Percentiles rank a stretch among this genome's conserved stretches.
Conservation (phyloP, 2,329 filamentous ascomycete species). For the Colletotrichum sp. region DNA sequence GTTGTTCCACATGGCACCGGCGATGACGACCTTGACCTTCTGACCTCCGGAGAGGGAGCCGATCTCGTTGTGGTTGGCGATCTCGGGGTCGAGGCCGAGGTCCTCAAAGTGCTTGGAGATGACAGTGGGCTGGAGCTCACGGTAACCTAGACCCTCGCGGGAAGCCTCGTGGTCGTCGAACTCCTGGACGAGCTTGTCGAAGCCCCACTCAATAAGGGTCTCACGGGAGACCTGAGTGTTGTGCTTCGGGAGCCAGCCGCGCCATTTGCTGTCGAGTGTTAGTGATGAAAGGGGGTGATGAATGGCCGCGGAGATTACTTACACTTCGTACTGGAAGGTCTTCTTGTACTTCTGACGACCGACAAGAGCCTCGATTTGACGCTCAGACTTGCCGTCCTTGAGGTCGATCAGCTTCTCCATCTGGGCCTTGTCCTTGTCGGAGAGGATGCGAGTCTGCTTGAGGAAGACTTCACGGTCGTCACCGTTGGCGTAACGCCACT, state of each 20-base stretch:
- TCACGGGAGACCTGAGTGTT: slow-evolving; percentile 94
- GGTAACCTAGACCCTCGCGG: slow-evolving; percentile 97
- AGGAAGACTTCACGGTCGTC: slow-evolving; percentile 96
- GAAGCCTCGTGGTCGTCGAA: slow-evolving; percentile 99
- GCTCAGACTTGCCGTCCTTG: slow-evolving; percentile 77
- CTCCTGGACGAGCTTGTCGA: slow-evolving; percentile 93
- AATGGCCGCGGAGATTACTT: slow-evolving; percentile 38
- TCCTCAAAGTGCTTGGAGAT: slow-evolving; percentile 99
- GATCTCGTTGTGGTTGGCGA: slow-evolving; percentile 99
- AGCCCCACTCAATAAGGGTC: slow-evolving; percentile 84
- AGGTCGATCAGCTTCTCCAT: slow-evolving; percentile 92
- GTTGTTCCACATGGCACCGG: slow-evolving; percentile 98
- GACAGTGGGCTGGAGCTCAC: slow-evolving; percentile 87
- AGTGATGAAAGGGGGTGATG: slow-evolving; percentile 25
- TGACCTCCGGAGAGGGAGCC: slow-evolving; percentile 94
- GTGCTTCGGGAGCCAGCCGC: slow-evolving; percentile 84
- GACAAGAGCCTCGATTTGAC: slow-evolving; percentile 86
- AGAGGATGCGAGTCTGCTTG: slow-evolving; percentile 95
- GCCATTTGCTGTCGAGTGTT: slow-evolving; percentile 78
- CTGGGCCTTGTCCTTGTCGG: slow-evolving; percentile 82
- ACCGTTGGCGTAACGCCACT: slow-evolving; percentile 97
- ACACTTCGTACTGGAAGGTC: slow-evolving; percentile 97
- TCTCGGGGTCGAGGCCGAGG: slow-evolving; percentile 93
- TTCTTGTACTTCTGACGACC: slow-evolving; percentile 99
- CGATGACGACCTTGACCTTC: slow-evolving; percentile 98